A percentile compares a stretch with the other conserved stretches of the same genome.
phyloP scores from a whole-genome alignment of 352 stramenopile genomes.

The Phytophthora fragariae region DNA sequence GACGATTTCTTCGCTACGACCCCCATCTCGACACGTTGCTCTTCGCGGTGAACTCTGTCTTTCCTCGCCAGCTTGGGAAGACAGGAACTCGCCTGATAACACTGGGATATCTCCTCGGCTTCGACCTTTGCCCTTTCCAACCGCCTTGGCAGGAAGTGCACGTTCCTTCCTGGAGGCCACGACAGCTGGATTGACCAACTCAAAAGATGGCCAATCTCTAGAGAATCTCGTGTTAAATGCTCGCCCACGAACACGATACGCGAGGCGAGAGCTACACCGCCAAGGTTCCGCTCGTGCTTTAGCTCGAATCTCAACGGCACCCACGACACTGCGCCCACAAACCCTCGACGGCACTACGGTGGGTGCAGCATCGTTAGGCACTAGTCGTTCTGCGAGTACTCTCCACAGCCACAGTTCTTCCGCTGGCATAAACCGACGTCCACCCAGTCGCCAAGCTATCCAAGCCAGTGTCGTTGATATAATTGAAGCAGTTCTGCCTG shows the following conservation, averaged over 20 bases:
- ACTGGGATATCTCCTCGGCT: conserved; percentile 23
- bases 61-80: conserved; percentile 27
- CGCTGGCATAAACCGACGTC: neutral
- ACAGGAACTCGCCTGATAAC: neutral
- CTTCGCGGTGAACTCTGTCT: conserved; percentile 45
- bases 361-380: neutral
- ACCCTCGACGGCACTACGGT: conserved; percentile 5
- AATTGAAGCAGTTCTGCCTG: conserved; percentile 27
- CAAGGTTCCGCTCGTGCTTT: conserved; percentile 39
- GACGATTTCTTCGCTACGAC: conserved; percentile 15
- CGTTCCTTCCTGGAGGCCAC: conserved; percentile 17
- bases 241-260: conserved; percentile 62
- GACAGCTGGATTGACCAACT: conserved; percentile 6
- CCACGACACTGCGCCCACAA: conserved; percentile 9
- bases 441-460: conserved; percentile 22
- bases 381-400: conserved; percentile 12
- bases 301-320: conserved; percentile 46
- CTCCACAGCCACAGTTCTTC: conserved; percentile 7
- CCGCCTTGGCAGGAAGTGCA: conserved; percentile 16
- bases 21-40: conserved; percentile 42
- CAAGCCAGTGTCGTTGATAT: conserved; percentile 16
- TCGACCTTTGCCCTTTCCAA: conserved; percentile 17
- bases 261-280: conserved; percentile 50
- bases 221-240: conserved; percentile 43
- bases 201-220: conserved; percentile 20